Evolutionary conservation across 306 rosid genomes (phyloP), one percentile per base, ranked within the genome.

Genomic region (Castanea crenata): DNA sequence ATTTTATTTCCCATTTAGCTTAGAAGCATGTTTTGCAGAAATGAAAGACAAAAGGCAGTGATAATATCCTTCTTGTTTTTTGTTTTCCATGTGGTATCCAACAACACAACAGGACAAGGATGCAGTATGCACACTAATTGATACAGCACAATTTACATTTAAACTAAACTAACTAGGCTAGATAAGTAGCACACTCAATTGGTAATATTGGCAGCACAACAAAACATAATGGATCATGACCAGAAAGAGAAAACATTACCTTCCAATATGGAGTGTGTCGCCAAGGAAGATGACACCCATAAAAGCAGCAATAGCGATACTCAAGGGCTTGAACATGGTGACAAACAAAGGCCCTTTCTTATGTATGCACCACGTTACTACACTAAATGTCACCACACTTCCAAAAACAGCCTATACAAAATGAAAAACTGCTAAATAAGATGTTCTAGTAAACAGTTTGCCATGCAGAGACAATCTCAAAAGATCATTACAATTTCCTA

Each of bases 311-410:
- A 88, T 81, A 62, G 88, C 92, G 69, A 91, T 88, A 78, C 91
- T 85, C 21, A 88, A 38, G 59, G 94, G 93, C 80, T 86, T 89
- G 82, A 91, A 91, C 90, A 83, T 82, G 56, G 85, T 82, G 71
- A 85, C 89, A 86, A 89, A 91, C 1, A 91, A 83, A 1, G 94
- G 97, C 55, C 97, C 94, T 82, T 90, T 92, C 80, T 80, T 82
- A 32, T 81, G 46, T 65, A 90, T 86, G 83, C 92, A 88, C 92
- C 91, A 88, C 6, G 91, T 87, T 4, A 58, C 63, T 63, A 80
- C 87, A 61, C 85, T 84, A 83, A 79, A 85, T 4, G 89, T 79
- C 55, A 92, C 72, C 46, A 77, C 94, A 70, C 87, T 84, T 49
- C 92, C 91, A 21, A 80, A 80, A 68, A 74, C 71, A 25, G 88